A percentile compares a stretch with the other conserved stretches of the same genome.
phyloP scores from a whole-genome alignment of 495 filamentous ascomycete genomes.

The Lichina pygmaea region DNA sequence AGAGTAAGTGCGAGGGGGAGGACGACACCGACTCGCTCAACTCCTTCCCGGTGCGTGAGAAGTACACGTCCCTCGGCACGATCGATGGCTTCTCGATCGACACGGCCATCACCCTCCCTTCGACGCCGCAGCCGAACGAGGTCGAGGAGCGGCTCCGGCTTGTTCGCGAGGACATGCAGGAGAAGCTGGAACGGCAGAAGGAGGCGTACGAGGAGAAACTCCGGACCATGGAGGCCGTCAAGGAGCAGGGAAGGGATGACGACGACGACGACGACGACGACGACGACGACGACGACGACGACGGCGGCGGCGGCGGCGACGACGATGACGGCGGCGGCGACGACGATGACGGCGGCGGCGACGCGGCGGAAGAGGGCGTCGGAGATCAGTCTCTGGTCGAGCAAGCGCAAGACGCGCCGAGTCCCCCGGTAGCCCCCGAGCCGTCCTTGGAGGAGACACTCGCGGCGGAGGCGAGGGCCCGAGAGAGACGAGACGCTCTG shows the following conservation, averaged over 20 bases:
- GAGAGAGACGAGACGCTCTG: conserved; percentile 40
- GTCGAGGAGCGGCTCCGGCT: conserved; percentile 43
- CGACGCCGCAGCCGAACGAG: conserved; percentile 59
- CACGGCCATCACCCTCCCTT: conserved; percentile 78
- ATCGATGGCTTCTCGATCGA: conserved; percentile 93
- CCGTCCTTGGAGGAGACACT: conserved; percentile 5
- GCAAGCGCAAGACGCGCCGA: conserved; percentile 52
- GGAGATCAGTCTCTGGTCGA: conserved; percentile 31
- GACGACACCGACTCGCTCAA: conserved; percentile 76
- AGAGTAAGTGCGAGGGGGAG: conserved; percentile 35
- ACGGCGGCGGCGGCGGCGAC: conserved; percentile 47
- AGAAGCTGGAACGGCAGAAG: conserved; percentile 64
- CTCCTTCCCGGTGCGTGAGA: conserved; percentile 73
- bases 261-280: conserved; percentile 65
- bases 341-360: conserved; percentile 42
- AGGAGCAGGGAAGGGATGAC: conserved; percentile 54
- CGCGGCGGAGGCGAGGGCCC: conserved; percentile 14
- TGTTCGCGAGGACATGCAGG: conserved; percentile 69
- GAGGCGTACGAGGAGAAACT: conserved; percentile 61
- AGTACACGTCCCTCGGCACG: conserved; percentile 88
- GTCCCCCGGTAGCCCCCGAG: conserved; percentile 14
- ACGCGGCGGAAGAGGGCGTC: conserved; percentile 7
- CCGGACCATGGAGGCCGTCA: conserved; percentile 40
- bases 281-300: conserved; percentile 53
- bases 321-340: conserved; percentile 60